phyloP scores from a whole-genome alignment of 495 filamentous ascomycete genomes.

The Penicillium atrosanguineum region DNA sequence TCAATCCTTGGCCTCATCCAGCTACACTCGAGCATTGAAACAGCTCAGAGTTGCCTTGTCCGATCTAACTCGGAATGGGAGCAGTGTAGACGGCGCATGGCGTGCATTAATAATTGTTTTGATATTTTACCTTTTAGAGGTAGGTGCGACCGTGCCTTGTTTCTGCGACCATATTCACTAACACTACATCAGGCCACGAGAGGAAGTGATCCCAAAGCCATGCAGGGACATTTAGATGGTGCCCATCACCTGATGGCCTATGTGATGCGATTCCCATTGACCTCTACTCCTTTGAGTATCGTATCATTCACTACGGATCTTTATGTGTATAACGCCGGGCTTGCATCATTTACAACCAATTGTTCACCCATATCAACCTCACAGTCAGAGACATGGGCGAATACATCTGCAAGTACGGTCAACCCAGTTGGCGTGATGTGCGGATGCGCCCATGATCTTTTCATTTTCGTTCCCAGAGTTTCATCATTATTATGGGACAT shows the following conservation, averaged over 20 bases:
- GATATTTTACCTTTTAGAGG: constrained; percentile 21
- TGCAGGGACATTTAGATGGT: constrained; percentile 17
- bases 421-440: constrained; percentile 9
- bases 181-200: constrained; percentile 15
- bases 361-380: constrained; percentile 1
- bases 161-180: background rate
- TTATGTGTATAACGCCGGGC: constrained; percentile 16
- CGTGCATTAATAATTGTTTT: constrained; percentile 16
- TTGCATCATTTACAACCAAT: constrained; percentile 16
- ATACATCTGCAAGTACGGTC: background rate
- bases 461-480: constrained; percentile 9
- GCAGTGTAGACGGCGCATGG: constrained; percentile 11
- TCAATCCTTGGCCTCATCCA: constrained; percentile 13
- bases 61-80: background rate
- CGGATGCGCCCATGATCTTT: constrained; percentile 17
- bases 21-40: constrained; percentile 15
- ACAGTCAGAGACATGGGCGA: background rate
- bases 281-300: constrained; percentile 3
- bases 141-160: background rate
- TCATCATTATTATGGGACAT: constrained; percentile 6
- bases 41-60: constrained; percentile 12
- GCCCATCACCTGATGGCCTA: constrained; percentile 19
- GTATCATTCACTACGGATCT: constrained; percentile 13
- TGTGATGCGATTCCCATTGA: constrained; percentile 1
- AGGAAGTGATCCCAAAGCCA: constrained; percentile 16